These are phyloP conservation scores for Penicillium aurantiogriseum DNA, from an alignment of 2,329 filamentous ascomycete species.

Conservation along the genomic window DNA sequence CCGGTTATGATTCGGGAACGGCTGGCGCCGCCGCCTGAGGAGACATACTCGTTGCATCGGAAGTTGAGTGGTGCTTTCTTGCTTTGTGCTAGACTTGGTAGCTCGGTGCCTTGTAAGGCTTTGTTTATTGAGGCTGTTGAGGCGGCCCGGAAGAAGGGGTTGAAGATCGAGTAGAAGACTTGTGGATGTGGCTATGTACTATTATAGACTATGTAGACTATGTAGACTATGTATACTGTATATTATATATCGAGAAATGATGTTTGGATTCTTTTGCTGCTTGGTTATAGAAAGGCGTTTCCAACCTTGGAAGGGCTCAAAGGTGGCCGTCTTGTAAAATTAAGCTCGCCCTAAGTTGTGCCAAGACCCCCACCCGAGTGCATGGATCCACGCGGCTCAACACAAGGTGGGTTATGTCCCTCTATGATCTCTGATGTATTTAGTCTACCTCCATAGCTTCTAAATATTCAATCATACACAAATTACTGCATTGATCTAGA, in stretches of 20 bases:
- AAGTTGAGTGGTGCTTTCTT: conserved; percentile 95
- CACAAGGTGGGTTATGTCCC: not conserved
- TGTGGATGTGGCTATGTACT: not conserved
- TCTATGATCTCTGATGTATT: not conserved
- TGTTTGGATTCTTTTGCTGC: not conserved
- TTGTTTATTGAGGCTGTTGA: conserved; percentile 59
- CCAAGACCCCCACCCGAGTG: not conserved
- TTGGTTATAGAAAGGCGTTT: no score
- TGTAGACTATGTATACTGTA: conserved; percentile 1
- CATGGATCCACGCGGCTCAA: not conserved
- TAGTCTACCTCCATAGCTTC: not conserved
- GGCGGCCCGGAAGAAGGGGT: conserved; percentile 27
- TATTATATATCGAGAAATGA: not conserved
- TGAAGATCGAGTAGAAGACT: conserved; percentile 4
- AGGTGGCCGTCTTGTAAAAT: not conserved
- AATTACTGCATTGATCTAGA: not conserved
- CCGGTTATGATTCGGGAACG: conserved; percentile 91
- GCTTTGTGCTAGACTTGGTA: conserved; percentile 82
- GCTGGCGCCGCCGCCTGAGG: conserved; percentile 86
- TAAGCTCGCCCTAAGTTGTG: not conserved
- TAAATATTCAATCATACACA: not conserved
- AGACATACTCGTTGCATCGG: conserved; percentile 92
- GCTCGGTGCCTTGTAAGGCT: conserved; percentile 74
- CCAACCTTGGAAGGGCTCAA: no score
- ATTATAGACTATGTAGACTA: conserved; percentile 1